These are phyloP conservation scores for Suillus plorans DNA, from an alignment of 768 basidiomycete species.

Conservation along the genomic window DNA sequence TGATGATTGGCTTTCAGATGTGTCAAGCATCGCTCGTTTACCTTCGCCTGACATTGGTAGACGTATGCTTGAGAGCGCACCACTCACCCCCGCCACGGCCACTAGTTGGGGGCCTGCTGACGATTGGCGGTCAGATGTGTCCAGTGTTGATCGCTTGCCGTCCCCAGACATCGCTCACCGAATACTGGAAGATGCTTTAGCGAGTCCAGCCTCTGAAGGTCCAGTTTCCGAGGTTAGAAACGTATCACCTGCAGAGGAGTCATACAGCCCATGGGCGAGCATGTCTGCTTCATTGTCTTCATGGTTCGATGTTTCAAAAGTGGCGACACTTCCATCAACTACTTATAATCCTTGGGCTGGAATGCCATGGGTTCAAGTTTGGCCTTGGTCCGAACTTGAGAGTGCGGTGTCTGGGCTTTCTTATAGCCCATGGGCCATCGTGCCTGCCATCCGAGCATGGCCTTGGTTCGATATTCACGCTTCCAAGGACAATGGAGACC, in stretches of 20 bases:
- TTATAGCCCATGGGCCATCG: background rate
- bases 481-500: background rate
- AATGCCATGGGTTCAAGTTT: constrained; percentile 3
- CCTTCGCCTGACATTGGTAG: constrained; percentile 60
- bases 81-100: constrained; percentile 35
- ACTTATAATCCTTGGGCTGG: constrained; percentile 6
- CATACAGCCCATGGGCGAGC: constrained; percentile 3
- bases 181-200: constrained; percentile 54
- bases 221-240: background rate
- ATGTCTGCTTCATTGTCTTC: background rate
- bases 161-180: constrained; percentile 60
- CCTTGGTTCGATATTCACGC: constrained; percentile 3
- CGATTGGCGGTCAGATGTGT: constrained; percentile 35
- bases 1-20: constrained; percentile 36
- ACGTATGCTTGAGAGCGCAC: constrained; percentile 35
- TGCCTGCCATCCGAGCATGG: background rate
- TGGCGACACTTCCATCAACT: background rate
- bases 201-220: constrained; percentile 24
- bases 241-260: background rate
- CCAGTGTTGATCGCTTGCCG: constrained; percentile 38
- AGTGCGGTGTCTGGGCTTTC: background rate
- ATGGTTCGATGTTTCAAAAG: background rate
- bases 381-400: constrained; percentile 4
- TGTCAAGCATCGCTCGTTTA: constrained; percentile 36
- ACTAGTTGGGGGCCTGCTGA: constrained; percentile 55